These are phyloP conservation scores for Striga hermonthica DNA, from an alignment of 305 asterid genomes.

Conservation along the genomic window DNA sequence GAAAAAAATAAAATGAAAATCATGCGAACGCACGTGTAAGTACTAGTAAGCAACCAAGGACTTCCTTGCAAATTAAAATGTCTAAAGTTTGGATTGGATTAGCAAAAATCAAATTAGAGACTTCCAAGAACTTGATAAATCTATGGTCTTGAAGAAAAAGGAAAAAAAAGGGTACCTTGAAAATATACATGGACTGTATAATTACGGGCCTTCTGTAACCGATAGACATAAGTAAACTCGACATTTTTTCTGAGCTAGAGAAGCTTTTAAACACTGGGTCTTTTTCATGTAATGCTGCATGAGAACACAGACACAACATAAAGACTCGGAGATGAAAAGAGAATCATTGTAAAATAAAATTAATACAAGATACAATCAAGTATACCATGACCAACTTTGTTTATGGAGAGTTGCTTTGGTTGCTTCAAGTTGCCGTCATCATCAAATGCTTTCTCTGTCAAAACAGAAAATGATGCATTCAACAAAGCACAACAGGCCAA, in stretches of 20 bases:
- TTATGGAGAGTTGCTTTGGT: conserved; percentile 78
- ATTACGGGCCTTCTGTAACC: conserved; percentile 65
- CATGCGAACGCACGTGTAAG: not conserved
- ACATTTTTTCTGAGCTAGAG: conserved; percentile 56
- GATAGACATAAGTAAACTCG: conserved; percentile 54
- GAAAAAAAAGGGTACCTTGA: conserved; percentile 54
- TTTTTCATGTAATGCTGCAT: conserved; percentile 74
- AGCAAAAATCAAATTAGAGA: not conserved
- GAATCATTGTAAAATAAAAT: not conserved
- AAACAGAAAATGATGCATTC: conserved; percentile 11
- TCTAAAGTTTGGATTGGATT: not conserved
- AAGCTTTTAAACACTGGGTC: conserved; percentile 71
- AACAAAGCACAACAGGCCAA: not conserved
- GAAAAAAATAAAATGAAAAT: conserved; percentile 29
- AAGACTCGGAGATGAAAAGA: not conserved
- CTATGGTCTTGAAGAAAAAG: too few relatives aligned
- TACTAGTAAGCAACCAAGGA: not conserved
- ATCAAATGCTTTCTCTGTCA: conserved; percentile 89
- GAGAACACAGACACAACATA: conserved; percentile 14
- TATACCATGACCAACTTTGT: conserved; percentile 99
- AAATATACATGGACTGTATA: conserved; percentile 94
- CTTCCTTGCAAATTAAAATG: not conserved
- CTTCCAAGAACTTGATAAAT: not conserved
- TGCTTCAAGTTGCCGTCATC: conserved; percentile 81
- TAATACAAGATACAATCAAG: not conserved